Evolutionary conservation across 345 rosid genomes (phyloP).

Genomic region (Melaleuca quinquenervia): DNA sequence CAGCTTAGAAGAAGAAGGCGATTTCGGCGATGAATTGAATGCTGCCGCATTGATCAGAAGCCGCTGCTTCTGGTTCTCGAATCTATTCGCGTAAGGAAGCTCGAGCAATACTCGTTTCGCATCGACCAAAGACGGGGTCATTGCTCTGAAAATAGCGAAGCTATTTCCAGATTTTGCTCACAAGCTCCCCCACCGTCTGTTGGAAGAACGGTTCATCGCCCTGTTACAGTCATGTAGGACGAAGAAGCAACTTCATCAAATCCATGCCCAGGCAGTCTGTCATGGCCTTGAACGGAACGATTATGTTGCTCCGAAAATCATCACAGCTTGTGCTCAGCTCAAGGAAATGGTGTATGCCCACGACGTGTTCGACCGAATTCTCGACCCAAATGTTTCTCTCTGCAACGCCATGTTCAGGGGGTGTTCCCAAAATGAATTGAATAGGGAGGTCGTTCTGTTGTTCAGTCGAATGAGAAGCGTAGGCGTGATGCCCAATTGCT

Average conservation of each 20-base stretch:
- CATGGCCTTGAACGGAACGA: slow-evolving; percentile 29
- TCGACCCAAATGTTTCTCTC: slow-evolving; percentile 24
- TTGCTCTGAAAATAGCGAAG: not conserved
- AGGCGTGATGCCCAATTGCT: slow-evolving; percentile 50
- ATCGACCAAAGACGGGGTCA: not conserved
- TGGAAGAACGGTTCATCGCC: slow-evolving; percentile 44
- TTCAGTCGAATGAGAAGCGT: slow-evolving; percentile 36
- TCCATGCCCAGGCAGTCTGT: slow-evolving; percentile 33
- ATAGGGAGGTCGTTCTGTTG: slow-evolving; percentile 29
- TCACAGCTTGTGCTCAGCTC: slow-evolving; percentile 4
- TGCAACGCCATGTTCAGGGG: slow-evolving; percentile 72
- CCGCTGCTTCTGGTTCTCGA: not conserved
- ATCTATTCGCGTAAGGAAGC: not conserved
- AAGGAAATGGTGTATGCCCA: slow-evolving; percentile 34
- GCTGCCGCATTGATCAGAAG: not conserved
- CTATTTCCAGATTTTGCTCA: not conserved
- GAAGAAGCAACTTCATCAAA: slow-evolving; percentile 39
- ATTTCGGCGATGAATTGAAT: not conserved
- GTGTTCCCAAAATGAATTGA: slow-evolving; percentile 19
- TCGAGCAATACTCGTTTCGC: not conserved
- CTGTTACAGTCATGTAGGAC: slow-evolving; percentile 56
- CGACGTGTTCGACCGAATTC: slow-evolving; percentile 58
- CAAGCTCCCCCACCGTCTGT: not conserved
- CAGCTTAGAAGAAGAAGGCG: not conserved
- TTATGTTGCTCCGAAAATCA: slow-evolving; percentile 36